Evolutionary conservation across 306 rosid species (phyloP).

Genomic region (Fagus crenata): DNA sequence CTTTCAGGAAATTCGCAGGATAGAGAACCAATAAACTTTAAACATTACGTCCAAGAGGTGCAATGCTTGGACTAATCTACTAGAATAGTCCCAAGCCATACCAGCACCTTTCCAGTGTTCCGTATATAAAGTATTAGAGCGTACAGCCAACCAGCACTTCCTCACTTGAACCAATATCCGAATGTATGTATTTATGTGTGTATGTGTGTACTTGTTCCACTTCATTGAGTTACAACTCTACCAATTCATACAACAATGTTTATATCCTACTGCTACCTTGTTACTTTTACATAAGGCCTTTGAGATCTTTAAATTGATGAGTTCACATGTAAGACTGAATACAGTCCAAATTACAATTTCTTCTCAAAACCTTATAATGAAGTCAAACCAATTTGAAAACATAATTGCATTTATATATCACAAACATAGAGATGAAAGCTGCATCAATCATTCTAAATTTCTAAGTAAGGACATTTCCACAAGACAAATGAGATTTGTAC

Average conservation of each 20-base stretch:
- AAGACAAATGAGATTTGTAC: constrained; percentile 5
- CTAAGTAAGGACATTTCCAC: constrained; percentile 10
- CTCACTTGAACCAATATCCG: neutral
- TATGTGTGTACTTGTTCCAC: neutral
- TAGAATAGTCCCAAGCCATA: neutral
- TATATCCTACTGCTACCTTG: neutral
- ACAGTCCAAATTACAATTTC: neutral
- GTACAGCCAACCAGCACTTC: neutral
- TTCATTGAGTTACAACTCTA: neutral
- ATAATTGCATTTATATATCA: neutral
- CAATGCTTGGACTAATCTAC: too few species aligned
- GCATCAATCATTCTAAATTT: neutral
- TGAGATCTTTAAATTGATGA: neutral
- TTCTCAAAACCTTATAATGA: neutral
- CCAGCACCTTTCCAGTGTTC: neutral
- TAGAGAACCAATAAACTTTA: too few species aligned
- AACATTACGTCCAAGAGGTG: too few species aligned
- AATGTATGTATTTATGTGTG: neutral
- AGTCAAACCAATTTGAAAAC: neutral
- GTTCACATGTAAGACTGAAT: neutral
- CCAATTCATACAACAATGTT: neutral
- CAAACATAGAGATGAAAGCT: neutral
- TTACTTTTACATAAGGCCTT: neutral
- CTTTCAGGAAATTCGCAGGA: too few species aligned
- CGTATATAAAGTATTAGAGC: neutral